Evolutionary conservation across 73 alveolate species (phyloP), one percentile per base, ranked within the genome.

Genomic region (Durusdinium trenchii): DNA sequence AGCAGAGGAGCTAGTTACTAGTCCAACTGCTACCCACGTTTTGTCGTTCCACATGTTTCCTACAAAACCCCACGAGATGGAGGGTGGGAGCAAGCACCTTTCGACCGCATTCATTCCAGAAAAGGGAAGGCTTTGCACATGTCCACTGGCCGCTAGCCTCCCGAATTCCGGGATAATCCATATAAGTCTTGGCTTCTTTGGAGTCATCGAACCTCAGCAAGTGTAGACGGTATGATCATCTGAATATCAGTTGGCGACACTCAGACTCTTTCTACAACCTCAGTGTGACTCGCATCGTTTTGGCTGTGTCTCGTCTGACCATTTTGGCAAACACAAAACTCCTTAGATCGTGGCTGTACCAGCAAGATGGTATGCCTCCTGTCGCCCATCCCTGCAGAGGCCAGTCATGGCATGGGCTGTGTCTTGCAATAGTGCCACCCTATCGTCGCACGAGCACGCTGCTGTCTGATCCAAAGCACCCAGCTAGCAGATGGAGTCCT

Each of bases 121-220:
- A 60, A 60, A 60, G 69, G 69, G 23, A 57, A 57, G 69, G 32
- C 69, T 16, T 57, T 57, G 12, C 69, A 57, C 69, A 57, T 16
- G 12, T 57, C 23, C 69, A 75, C 14, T 45, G 48, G 23, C 84
- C 23, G 43, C 92, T 16, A n/a, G 46, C 98, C 98, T 91, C 98
- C 12, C 98, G 98, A 48, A 69, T 69, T 36, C 98, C 98, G 2
- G 98, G 90, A 32, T 91, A 91, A 43, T 91, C 98, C 79, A 91
- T 69, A 46, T 91, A 91, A 35, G 98, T 91, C 75, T 52, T 67
- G 12, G 98, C 98, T 35, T 91, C 98, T 46, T 50, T 46, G 6
- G 98, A 69, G 43, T 91, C 89, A 71, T 91, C 98, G 62, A 91
- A 91, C 98, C 98, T 91, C 52, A n/a, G 86, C 7, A 73, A 10